Evolutionary conservation across 75 land plant species (phyloP), one percentile per base, ranked within the genome.

Genomic region (Chamaecyparis obtusa): DNA sequence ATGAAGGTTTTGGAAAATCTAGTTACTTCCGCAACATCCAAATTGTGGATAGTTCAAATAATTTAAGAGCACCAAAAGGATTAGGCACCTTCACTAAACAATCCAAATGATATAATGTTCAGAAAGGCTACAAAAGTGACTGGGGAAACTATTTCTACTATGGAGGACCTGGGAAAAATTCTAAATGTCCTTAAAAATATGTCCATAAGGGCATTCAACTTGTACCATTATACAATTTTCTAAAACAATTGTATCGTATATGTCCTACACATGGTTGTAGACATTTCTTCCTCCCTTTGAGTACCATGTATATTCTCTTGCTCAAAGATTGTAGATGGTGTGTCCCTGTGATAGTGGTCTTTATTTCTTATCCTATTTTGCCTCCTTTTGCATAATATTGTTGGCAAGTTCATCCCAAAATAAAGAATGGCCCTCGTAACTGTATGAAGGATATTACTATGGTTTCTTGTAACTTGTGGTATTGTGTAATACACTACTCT

Each of bases 71-170:
- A n/a, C 95, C 95, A 14, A 88, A 88, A 80, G 92, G 88, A 0
- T 32, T 95, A 80, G 92, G 91, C 86, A 95, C 93, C 37, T 94
- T 92, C 87, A 94, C 98, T 13, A 95, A 95, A 87, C 93, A 95
- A 55, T 92, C 98, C 24, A 91, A 89, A 54, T 96, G 98, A 89
- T 96, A 96, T 89, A 92, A 94, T 88, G 95, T 95, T 10, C 89
- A 91, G 83, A 93, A 91, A 35, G 94, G 95, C 10, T 89, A 87
- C 86, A 94, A 90, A 88, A 88, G 88, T 14, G 97, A 93, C 27
- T 96, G 98, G 98, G 98, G 98, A 24, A 86, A 90, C 76, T 95
- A 89, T 89, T 95, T 96, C 86, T 96, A 92, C 90, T 95, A 93
- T 90, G 98, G 96, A 33, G 98, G 98, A 21, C 97, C 98, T 82